phyloP scores from a whole-genome alignment of 345 rosid genomes.

The Boechera divaricarpa region DNA sequence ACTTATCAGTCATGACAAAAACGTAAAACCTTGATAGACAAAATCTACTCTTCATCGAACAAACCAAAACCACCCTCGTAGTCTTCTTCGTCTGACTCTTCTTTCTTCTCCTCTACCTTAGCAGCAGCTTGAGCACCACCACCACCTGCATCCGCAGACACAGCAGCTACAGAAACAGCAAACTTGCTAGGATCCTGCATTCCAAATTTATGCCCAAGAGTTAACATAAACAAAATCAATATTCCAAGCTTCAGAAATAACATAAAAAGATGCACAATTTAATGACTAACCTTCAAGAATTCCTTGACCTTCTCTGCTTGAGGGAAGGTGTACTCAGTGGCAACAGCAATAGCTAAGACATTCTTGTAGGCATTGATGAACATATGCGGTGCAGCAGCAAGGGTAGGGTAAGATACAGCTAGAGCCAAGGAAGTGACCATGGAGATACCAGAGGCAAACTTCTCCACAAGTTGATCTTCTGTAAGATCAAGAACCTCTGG shows the following conservation, averaged over 20 bases:
- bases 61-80: conserved; percentile 44
- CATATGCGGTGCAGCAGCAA: conserved; percentile 80
- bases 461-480: conserved; percentile 75
- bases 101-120: conserved; percentile 47
- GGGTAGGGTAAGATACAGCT: conserved; percentile 74
- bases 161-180: conserved; percentile 42
- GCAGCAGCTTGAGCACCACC: conserved; percentile 38
- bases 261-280: too few relatives aligned
- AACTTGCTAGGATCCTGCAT: conserved; percentile 51
- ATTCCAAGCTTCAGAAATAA: not conserved
- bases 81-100: conserved; percentile 49
- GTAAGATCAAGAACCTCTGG: conserved; percentile 91
- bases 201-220: not conserved
- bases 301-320: conserved; percentile 95
- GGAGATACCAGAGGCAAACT: conserved; percentile 83
- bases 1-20: conserved; percentile 22
- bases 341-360: conserved; percentile 67
- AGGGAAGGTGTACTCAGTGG: conserved; percentile 79
- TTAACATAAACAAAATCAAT: not conserved
- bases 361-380: conserved; percentile 87
- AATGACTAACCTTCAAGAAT: conserved; percentile 62
- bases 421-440: conserved; percentile 85
- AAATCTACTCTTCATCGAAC: conserved; percentile 40
- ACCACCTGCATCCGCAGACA: conserved; percentile 42
- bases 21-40: not conserved